These are phyloP conservation scores for Ophiostoma perfectum DNA, from an alignment of 2,329 filamentous ascomycete genomes.

Conservation along the genomic window DNA sequence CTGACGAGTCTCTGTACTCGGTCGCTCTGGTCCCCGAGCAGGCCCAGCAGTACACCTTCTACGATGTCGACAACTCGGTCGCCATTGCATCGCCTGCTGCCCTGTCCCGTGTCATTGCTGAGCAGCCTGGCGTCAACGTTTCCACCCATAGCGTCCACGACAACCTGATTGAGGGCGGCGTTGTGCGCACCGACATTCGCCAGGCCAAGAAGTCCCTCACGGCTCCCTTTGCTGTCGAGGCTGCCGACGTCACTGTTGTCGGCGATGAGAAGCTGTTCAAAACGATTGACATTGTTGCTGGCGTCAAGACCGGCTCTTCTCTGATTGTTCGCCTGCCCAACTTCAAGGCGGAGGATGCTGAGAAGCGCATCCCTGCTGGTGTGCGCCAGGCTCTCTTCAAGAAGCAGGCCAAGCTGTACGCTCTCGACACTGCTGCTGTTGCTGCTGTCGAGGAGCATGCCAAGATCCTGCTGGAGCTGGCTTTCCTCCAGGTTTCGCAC, in stretches of 20 bases:
- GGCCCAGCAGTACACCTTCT: constrained; percentile 85
- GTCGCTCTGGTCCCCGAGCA: constrained; percentile 38
- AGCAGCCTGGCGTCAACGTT: constrained; percentile 62
- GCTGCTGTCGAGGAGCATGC: constrained; percentile 62
- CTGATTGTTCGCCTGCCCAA: constrained; percentile 71
- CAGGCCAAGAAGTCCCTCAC: constrained; percentile 65
- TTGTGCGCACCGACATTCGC: constrained; percentile 77
- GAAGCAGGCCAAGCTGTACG: constrained; percentile 65
- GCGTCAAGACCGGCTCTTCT: constrained; percentile 63
- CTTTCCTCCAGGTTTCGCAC: constrained; percentile 74
- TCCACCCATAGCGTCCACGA: constrained; percentile 58
- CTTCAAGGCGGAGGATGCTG: constrained; percentile 80
- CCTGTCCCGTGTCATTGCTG: constrained; percentile 58
- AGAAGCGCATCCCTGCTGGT: constrained; percentile 71
- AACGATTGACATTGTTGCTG: constrained; percentile 67
- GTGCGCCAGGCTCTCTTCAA: constrained; percentile 67
- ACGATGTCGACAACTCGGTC: constrained; percentile 75
- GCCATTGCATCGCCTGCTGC: constrained; percentile 59
- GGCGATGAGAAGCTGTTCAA: constrained; percentile 75
- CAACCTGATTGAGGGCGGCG: constrained; percentile 68
- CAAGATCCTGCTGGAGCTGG: constrained; percentile 66
- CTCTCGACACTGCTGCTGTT: constrained; percentile 67
- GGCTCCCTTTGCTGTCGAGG: constrained; percentile 69
- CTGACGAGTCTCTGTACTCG: constrained; percentile 28
- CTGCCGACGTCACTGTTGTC: constrained; percentile 73